Conservation (phyloP, 768 basidiomycete genomes). For the Suillus subaureus region DNA sequence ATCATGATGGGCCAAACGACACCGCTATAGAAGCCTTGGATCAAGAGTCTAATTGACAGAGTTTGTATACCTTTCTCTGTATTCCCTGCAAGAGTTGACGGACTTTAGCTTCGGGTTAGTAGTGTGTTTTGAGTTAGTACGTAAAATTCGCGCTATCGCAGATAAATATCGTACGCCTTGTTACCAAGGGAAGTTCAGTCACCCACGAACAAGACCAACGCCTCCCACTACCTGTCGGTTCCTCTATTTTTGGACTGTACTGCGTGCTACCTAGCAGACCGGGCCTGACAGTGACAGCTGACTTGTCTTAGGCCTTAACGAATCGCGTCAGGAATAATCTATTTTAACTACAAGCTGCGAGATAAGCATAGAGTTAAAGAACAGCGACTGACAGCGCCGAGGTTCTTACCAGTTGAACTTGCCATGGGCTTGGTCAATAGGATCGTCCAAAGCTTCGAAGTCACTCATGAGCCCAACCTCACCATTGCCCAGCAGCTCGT, state of each 20-base stretch:
- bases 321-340: background rate
- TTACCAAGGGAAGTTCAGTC: constrained; percentile 22
- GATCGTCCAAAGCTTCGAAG: constrained; percentile 44
- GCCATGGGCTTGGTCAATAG: constrained; percentile 28
- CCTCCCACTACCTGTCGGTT: constrained; percentile 15
- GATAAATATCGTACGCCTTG: too few species aligned
- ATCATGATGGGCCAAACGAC: too few species aligned
- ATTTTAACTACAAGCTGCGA: background rate
- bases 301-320: background rate
- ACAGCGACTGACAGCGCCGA: too few species aligned
- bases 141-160: too few species aligned
- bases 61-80: too few species aligned
- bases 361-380: background rate
- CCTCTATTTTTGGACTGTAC: background rate
- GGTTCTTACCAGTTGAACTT: background rate
- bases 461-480: constrained; percentile 53
- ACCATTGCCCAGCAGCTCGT: constrained; percentile 60
- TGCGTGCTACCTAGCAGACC: background rate
- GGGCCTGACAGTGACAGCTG: background rate
- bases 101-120: too few species aligned
- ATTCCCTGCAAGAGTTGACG: too few species aligned
- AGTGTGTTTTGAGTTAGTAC: too few species aligned
- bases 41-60: too few species aligned
- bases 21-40: too few species aligned
- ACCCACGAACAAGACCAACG: constrained; percentile 26